phyloP scores from a whole-genome alignment of 2,329 filamentous ascomycete species.

The Colletotrichum sp. region DNA sequence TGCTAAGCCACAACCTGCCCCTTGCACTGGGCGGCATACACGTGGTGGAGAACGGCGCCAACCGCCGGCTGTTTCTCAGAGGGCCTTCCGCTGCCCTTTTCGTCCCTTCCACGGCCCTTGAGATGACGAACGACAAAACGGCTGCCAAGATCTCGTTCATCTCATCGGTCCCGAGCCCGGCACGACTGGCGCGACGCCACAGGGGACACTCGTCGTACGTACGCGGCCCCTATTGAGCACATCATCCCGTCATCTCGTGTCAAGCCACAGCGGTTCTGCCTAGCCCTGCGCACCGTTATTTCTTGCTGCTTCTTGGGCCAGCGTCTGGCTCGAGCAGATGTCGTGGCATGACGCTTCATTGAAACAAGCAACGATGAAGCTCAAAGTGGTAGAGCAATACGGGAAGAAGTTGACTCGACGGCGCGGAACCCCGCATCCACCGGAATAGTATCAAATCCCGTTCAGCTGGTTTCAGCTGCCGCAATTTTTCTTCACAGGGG shows the following conservation, averaged over 20 bases:
- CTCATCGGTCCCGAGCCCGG: background rate
- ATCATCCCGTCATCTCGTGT: background rate
- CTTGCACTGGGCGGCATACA: slow-evolving; percentile 7
- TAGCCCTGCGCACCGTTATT: background rate
- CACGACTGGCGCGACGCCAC: slow-evolving; percentile 13
- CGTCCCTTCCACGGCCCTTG: background rate
- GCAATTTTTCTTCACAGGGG: background rate
- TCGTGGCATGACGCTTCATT: background rate
- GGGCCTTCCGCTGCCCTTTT: background rate
- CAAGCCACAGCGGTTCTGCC: slow-evolving; percentile 3
- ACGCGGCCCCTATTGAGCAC: background rate
- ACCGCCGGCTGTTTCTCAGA: background rate
- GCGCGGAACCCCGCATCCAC: background rate
- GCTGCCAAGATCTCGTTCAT: background rate
- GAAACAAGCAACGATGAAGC: slow-evolving; percentile 1
- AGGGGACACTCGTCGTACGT: background rate
- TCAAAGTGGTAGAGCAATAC: background rate
- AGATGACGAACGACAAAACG: slow-evolving; percentile 1
- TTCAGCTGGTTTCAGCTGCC: background rate
- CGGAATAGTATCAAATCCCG: background rate
- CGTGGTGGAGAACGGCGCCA: slow-evolving; percentile 7
- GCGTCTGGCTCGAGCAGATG: background rate
- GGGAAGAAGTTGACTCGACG: background rate
- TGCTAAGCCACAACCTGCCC: background rate
- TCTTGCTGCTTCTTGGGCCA: background rate